These are phyloP conservation scores for Arabis alpina DNA, from an alignment of 345 rosid species.

Conservation along the genomic window DNA sequence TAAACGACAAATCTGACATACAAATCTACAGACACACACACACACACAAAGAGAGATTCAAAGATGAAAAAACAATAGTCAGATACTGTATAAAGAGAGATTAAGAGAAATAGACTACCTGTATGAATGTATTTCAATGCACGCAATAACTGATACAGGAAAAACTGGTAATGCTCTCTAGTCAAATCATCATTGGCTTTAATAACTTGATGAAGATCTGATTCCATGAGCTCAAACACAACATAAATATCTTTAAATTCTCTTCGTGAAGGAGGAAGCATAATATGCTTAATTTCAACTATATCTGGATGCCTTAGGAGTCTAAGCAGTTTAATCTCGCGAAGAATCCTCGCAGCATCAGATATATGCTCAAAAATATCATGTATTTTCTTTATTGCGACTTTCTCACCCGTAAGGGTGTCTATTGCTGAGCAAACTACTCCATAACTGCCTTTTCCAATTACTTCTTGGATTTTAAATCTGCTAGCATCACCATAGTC, in stretches of 20 bases:
- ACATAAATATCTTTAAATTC: slow-evolving; percentile 96
- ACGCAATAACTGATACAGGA: slow-evolving; percentile 89
- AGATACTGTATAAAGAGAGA: background rate
- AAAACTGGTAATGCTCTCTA: slow-evolving; percentile 92
- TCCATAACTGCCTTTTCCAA: slow-evolving; percentile 95
- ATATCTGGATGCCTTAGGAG: slow-evolving; percentile 90
- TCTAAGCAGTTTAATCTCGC: slow-evolving; percentile 87
- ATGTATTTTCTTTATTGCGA: slow-evolving; percentile 90
- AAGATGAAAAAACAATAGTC: background rate
- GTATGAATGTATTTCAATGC: slow-evolving; percentile 93
- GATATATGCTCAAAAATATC: slow-evolving; percentile 91
- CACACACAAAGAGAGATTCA: too few species aligned
- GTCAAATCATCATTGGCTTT: slow-evolving; percentile 98
- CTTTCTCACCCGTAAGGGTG: slow-evolving; percentile 81
- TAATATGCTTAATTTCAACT: slow-evolving; percentile 92
- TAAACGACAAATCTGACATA: too few species aligned
- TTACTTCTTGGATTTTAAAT: slow-evolving; percentile 86
- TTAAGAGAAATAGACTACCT: slow-evolving; percentile 49
- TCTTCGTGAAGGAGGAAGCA: slow-evolving; percentile 93
- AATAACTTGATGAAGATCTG: slow-evolving; percentile 95
- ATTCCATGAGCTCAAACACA: slow-evolving; percentile 97
- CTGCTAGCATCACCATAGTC: slow-evolving; percentile 92
- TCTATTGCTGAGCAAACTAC: slow-evolving; percentile 94
- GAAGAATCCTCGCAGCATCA: slow-evolving; percentile 89
- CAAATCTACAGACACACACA: too few species aligned